A percentile compares a stretch with the other conserved stretches of the same genome.
Evolutionary conservation across 805 yeast species (phyloP).

Genomic region (Isabelozyma rhagii): DNA sequence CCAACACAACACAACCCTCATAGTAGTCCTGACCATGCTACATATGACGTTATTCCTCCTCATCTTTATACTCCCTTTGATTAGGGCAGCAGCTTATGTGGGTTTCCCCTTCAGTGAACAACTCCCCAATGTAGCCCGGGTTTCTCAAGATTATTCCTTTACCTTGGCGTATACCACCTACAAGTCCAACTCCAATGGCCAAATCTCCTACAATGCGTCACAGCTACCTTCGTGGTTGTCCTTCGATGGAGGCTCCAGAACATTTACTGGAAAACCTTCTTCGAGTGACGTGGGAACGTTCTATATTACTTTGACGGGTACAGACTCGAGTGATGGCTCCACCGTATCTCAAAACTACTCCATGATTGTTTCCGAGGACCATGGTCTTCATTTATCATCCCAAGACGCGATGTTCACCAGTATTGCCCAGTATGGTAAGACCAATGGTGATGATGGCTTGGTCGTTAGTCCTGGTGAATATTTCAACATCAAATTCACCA

Average conservation of each 20-base stretch:
- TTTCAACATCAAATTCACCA: constrained; percentile 64
- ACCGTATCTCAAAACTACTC: constrained; percentile 46
- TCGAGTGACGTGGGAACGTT: constrained; percentile 38
- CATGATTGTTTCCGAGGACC: constrained; percentile 56
- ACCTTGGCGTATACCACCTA: constrained; percentile 71
- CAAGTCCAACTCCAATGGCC: constrained; percentile 32
- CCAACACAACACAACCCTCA: neutral
- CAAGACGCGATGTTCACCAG: constrained; percentile 46
- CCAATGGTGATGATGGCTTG: constrained; percentile 73
- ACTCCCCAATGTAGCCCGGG: constrained; percentile 83
- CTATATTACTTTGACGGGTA: constrained; percentile 56
- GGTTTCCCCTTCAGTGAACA: constrained; percentile 83
- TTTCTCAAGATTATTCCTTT: constrained; percentile 58
- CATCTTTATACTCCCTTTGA: constrained; percentile 6
- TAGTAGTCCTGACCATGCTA: constrained; percentile 5
- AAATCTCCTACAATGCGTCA: constrained; percentile 53
- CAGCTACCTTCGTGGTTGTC: constrained; percentile 75
- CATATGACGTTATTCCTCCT: constrained; percentile 6
- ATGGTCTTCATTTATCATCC: constrained; percentile 51
- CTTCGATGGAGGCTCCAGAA: constrained; percentile 60
- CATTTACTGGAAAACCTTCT: constrained; percentile 68
- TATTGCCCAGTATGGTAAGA: constrained; percentile 62
- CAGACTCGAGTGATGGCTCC: constrained; percentile 53
- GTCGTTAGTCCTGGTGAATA: constrained; percentile 68
- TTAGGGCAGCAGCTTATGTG: constrained; percentile 46